Evolutionary conservation across 2,329 filamentous ascomycete species (phyloP).

Genomic region (Beauveria scarabaeidicola): DNA sequence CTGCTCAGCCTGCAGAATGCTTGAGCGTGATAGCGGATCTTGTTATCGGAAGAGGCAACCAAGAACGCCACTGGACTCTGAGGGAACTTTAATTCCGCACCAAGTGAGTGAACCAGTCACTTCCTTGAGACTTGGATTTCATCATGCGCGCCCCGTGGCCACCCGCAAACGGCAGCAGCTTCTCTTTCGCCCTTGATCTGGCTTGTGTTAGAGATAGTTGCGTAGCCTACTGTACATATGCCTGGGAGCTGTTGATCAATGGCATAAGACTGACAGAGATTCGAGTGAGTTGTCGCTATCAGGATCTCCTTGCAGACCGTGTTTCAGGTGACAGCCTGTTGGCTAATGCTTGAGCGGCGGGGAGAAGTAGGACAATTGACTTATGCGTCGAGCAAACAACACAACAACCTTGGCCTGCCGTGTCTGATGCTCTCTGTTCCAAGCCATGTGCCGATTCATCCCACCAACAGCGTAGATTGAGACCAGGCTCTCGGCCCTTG

Average conservation of each 20-base stretch:
- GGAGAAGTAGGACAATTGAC: not conserved
- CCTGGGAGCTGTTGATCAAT: not conserved
- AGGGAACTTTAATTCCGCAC: not conserved
- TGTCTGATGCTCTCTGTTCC: not conserved
- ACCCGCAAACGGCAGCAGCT: not conserved
- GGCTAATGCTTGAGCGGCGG: not conserved
- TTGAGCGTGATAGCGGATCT: not conserved
- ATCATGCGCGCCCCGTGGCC: not conserved
- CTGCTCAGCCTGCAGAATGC: not conserved
- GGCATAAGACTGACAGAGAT: not conserved
- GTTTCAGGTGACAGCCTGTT: not conserved
- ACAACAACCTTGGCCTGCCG: not conserved
- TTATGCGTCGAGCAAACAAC: not conserved
- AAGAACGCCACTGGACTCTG: not conserved
- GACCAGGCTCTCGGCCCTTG: slow-evolving; percentile 9
- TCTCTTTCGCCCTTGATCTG: no score
- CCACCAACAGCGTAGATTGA: slow-evolving; percentile 1
- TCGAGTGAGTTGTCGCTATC: not conserved
- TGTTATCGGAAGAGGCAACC: not conserved
- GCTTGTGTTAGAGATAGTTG: not conserved
- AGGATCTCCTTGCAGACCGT: not conserved
- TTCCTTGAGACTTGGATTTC: not conserved
- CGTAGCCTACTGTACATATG: not conserved
- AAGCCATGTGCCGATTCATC: not conserved
- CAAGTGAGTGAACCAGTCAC: not conserved